A percentile compares a stretch with the other conserved stretches of the same genome.
Conservation (phyloP, 768 basidiomycete genomes). For the Tubosaeta brunneosetosa region DNA sequence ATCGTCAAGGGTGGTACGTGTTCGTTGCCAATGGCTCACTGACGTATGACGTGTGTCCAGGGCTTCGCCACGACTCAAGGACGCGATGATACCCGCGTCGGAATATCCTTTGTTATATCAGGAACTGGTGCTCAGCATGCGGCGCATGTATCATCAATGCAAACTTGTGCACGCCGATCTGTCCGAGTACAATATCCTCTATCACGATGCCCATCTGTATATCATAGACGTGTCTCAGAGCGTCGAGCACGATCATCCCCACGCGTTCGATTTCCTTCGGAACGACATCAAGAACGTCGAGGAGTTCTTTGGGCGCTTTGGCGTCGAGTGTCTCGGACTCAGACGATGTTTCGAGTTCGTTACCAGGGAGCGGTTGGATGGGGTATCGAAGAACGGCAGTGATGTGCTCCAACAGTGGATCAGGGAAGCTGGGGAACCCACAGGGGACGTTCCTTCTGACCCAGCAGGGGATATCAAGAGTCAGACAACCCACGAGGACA, state of each 20-base stretch:
- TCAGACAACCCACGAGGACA: constrained; percentile 65
- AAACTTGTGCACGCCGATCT: constrained; percentile 96
- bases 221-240: constrained; percentile 99
- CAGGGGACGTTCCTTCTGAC: constrained; percentile 9
- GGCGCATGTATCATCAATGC: constrained; percentile 86
- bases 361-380: constrained; percentile 48
- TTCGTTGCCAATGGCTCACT: constrained; percentile 4
- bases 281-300: constrained; percentile 90
- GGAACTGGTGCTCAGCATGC: constrained; percentile 74
- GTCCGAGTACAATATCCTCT: constrained; percentile 97
- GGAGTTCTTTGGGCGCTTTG: constrained; percentile 80
- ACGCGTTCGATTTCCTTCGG: constrained; percentile 93
- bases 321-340: constrained; percentile 73
- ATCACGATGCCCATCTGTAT: constrained; percentile 73
- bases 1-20: constrained; percentile 72
- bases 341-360: constrained; percentile 86
- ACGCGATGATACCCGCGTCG: constrained; percentile 58
- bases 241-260: constrained; percentile 96
- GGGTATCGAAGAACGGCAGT: constrained; percentile 26
- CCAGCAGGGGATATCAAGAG: constrained; percentile 13
- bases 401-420: constrained; percentile 45
- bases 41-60: constrained; percentile 34
- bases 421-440: constrained; percentile 31
- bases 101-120: constrained; percentile 61
- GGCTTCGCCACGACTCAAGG: constrained; percentile 92